phyloP scores from a whole-genome alignment of 2,329 filamentous ascomycete species.

The Aspergillus glaucus region DNA sequence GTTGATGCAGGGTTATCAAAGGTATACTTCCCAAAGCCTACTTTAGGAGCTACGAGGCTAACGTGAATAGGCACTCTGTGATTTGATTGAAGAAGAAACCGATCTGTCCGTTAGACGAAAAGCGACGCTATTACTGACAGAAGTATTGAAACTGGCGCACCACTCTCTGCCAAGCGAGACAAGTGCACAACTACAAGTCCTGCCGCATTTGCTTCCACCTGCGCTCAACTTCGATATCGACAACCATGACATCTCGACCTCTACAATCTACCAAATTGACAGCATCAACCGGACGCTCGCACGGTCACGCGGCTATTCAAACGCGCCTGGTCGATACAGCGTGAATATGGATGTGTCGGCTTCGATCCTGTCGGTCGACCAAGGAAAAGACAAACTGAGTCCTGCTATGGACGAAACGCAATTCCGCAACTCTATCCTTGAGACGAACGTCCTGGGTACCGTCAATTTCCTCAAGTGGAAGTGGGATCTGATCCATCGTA shows the following conservation, averaged over 20 bases:
- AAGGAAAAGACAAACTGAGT: slow-evolving; percentile 50
- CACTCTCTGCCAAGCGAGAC: slow-evolving; percentile 74
- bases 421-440: slow-evolving; percentile 55
- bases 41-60: slow-evolving; percentile 9
- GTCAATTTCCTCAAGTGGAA: slow-evolving; percentile 95
- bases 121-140: slow-evolving; percentile 81
- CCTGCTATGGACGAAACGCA: slow-evolving; percentile 58
- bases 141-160: slow-evolving; percentile 83
- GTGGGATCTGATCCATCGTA: slow-evolving; percentile 84
- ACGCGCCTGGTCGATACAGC: slow-evolving; percentile 35
- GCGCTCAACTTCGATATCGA: slow-evolving; percentile 67
- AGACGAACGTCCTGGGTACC: slow-evolving; percentile 80
- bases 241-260: slow-evolving; percentile 71
- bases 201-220: slow-evolving; percentile 76
- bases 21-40: slow-evolving; percentile 17
- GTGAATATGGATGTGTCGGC: slow-evolving; percentile 42
- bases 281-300: slow-evolving; percentile 92
- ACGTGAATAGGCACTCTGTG: slow-evolving; percentile 37
- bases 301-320: slow-evolving; percentile 56
- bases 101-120: slow-evolving; percentile 66
- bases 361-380: slow-evolving; percentile 33
- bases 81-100: slow-evolving; percentile 44
- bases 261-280: slow-evolving; percentile 95
- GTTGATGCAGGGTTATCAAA: slow-evolving; percentile 70
- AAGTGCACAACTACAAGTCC: slow-evolving; percentile 77